phyloP scores from a whole-genome alignment of 2,329 filamentous ascomycete species.

The Domatiomyces catenatus region DNA sequence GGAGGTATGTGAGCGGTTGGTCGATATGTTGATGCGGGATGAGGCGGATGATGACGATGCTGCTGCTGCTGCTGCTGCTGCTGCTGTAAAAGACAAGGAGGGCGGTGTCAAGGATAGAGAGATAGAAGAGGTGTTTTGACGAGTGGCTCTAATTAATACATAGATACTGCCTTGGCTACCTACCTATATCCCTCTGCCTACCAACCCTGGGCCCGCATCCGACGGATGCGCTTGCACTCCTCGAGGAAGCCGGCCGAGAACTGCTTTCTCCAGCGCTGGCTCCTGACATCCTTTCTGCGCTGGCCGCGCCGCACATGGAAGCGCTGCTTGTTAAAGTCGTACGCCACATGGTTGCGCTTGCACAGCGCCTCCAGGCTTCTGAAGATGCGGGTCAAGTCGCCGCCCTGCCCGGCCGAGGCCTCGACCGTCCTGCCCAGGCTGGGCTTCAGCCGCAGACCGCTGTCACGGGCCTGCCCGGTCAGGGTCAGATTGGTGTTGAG shows the following conservation, averaged over 20 bases:
- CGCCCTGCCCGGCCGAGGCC: slow-evolving; percentile 1
- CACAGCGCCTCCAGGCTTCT: slow-evolving; percentile 17
- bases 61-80: slow-evolving; percentile 20
- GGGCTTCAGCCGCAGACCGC: slow-evolving; percentile 16
- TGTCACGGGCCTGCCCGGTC: background rate
- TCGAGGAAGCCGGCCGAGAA: slow-evolving; percentile 30
- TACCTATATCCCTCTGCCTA: slow-evolving; percentile 13
- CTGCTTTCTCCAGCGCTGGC: slow-evolving; percentile 28
- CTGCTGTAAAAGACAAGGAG: slow-evolving; percentile 21
- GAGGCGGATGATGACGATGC: slow-evolving; percentile 43
- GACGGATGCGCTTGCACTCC: slow-evolving; percentile 28
- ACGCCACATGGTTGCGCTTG: slow-evolving; percentile 22
- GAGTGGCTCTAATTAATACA: slow-evolving; percentile 26
- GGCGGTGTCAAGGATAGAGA: slow-evolving; percentile 30
- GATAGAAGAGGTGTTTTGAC: slow-evolving; percentile 34
- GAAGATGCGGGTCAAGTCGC: slow-evolving; percentile 17
- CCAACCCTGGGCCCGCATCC: slow-evolving; percentile 33
- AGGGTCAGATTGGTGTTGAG: slow-evolving; percentile 3
- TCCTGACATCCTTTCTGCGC: slow-evolving; percentile 26
- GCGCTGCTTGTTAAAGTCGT: slow-evolving; percentile 22
- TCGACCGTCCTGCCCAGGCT: slow-evolving; percentile 17
- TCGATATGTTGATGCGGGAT: slow-evolving; percentile 74
- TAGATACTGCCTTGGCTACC: background rate
- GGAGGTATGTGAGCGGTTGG: slow-evolving; percentile 74
- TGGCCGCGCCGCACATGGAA: slow-evolving; percentile 30